These are phyloP conservation scores for Dissoconium aciculare DNA, from an alignment of 2,329 filamentous ascomycete genomes.

Conservation along the genomic window DNA sequence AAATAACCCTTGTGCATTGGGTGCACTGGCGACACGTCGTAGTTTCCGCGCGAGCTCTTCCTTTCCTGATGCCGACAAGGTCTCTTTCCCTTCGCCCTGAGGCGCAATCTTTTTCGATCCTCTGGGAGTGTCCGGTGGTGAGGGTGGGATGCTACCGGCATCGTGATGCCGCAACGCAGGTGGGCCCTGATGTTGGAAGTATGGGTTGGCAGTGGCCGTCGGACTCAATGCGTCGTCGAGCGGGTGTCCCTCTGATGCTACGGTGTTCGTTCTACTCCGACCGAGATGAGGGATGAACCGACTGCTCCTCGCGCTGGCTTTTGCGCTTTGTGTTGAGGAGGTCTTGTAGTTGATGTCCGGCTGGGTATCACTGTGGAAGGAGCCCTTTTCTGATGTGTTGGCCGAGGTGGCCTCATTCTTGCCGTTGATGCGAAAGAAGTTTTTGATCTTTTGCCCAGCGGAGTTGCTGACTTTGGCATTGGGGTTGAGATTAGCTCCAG, in stretches of 20 bases:
- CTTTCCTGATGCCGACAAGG: slow-evolving; percentile 65
- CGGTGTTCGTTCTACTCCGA: slow-evolving; percentile 76
- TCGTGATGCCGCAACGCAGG: slow-evolving; percentile 90
- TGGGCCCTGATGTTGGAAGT: slow-evolving; percentile 91
- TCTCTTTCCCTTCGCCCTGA: slow-evolving; percentile 43
- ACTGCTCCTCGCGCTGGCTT: slow-evolving; percentile 60
- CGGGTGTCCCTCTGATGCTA: slow-evolving; percentile 81
- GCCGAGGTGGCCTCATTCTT: slow-evolving; percentile 27
- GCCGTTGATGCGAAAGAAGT: slow-evolving; percentile 52
- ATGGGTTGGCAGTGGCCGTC: slow-evolving; percentile 88
- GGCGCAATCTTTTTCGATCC: slow-evolving; percentile 54
- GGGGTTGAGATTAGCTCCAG: slow-evolving; percentile 28
- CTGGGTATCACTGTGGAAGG: slow-evolving; percentile 18
- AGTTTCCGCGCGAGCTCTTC: slow-evolving; percentile 89
- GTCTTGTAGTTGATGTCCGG: slow-evolving; percentile 31
- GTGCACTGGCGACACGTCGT: slow-evolving; percentile 85
- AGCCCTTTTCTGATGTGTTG: slow-evolving; percentile 22
- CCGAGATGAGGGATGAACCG: slow-evolving; percentile 78
- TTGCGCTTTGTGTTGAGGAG: slow-evolving; percentile 39
- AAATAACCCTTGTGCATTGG: slow-evolving; percentile 91
- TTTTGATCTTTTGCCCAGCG: slow-evolving; percentile 49
- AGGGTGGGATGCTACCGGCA: slow-evolving; percentile 80
- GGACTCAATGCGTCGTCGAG: slow-evolving; percentile 82
- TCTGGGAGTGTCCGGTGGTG: slow-evolving; percentile 77
- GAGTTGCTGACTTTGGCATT: slow-evolving; percentile 36